Conservation (phyloP, 208 protist genomes). For the Leishmania guyanensis region DNA sequence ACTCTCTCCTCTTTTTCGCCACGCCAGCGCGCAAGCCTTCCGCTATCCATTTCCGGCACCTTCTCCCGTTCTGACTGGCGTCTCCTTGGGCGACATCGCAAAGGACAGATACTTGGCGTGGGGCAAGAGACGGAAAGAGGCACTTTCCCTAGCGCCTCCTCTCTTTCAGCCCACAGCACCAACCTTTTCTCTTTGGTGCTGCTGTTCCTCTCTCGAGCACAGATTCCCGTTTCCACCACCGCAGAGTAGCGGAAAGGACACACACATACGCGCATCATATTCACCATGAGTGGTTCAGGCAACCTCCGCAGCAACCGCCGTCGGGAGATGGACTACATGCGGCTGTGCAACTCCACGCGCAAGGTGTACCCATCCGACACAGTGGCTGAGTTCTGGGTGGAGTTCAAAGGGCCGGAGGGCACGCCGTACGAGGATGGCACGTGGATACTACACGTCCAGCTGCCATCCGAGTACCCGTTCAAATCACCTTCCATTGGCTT, state of each 20-base stretch:
- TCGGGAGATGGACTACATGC: conserved; percentile 96
- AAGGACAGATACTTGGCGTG: background rate
- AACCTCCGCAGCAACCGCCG: conserved; percentile 59
- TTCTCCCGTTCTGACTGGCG: background rate
- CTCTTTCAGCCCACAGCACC: background rate
- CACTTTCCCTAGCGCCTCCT: background rate
- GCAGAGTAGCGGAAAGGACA: background rate
- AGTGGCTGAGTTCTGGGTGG: conserved; percentile 96
- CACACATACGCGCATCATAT: background rate
- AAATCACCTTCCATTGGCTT: conserved; percentile 99
- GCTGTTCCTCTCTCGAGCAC: background rate
- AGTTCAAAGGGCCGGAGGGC: conserved; percentile 96
- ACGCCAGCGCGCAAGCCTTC: background rate
- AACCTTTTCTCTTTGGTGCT: background rate
- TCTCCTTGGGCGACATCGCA: background rate
- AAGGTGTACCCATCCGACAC: conserved; percentile 94
- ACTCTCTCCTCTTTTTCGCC: background rate
- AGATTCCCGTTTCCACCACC: background rate
- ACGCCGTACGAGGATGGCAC: conserved; percentile 96
- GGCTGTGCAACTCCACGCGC: conserved; percentile 96
- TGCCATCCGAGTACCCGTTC: conserved; percentile 98
- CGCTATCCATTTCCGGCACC: background rate
- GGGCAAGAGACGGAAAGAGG: background rate
- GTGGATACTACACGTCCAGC: conserved; percentile 96
- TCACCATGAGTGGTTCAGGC: conserved; percentile 14